Evolutionary conservation across 129 eudicot genomes (phyloP), one percentile per base, ranked within the genome.

Genomic region (Chrysanthemum seticuspe): DNA sequence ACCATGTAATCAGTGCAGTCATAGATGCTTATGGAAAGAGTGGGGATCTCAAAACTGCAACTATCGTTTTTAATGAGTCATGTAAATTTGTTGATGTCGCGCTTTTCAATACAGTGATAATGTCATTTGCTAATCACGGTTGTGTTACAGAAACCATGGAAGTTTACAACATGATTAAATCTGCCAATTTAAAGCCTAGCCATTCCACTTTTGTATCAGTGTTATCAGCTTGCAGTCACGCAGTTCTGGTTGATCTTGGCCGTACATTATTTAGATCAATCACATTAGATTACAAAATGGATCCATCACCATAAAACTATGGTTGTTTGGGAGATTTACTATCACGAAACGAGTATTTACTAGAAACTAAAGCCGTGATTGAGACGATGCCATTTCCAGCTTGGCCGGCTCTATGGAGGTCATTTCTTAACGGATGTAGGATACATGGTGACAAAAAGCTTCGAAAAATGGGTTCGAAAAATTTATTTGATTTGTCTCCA

Each of bases 351-450:
- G 87, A 84, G n/a, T 34, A 60, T 70, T 5, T 83, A 25, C 54
- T 70, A 51, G 83, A 83, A 56, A 81, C 86, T 12, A 70, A 59
- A 45, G 10, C 14, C 15, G 61, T 78, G 50, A 70, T 78, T 36
- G 74, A 69, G 63, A 14, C 34, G 13, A 83, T 78, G 78, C 81
- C 83, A 0, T 68, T 47, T 70, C 75, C 63, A 49, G 75, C 80
- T 48, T 83, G 83, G 86, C 83, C 81, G 29, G 86, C 81, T 60
- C 59, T 83, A 63, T 83, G 77, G 83, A 79, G 86, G 52, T 83
- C 86, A 58, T 74, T 78, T 62, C 81, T 83, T 71, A 78, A 78
- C 51, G 86, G 86, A n/a, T 83, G 86, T 65, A 67, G 83, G 61
- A 62, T 83, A 54, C 83, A 83, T 56, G 81, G 78, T 23, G 73